Base-by-base conservation (phyloP, 2,329 filamentous ascomycete species). In the Nothophoma quercina region DNA sequence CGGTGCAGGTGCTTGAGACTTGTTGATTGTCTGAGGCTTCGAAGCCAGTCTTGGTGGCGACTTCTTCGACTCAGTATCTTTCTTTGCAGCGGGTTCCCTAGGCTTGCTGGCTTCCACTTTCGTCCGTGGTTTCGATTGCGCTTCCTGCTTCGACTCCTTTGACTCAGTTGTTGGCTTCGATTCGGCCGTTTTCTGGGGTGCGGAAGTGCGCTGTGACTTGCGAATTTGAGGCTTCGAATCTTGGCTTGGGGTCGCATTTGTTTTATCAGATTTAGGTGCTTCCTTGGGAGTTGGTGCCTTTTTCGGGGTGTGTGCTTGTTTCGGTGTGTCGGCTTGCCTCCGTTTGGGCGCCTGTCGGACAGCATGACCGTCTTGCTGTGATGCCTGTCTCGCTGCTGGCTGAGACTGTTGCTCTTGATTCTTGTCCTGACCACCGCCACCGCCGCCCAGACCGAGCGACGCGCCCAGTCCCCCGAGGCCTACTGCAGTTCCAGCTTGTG, bases 401-500 rank as follows among this genome's bases (percentile, higher is more conserved):
- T 57, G 47, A 34, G 38, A 23, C 30, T 45, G 25, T 23, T 63
- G 41, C 8, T 40, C 26, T 12, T 58, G 46, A 3, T 39, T 26
- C 30, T 58, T 42, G 7, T 53, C 58, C 44, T 58, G 55, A 30
- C 25, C 42, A 29, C 66, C 47, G 33, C 66, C 50, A 30, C 25
- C 42, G 29, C 66, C 47, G 33, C 66, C 50, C 36, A 52, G 50
- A 32, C 58, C 60, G 38, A 72, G 40, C 6, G 67, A 66, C 26
- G 65, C 67, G 10, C 68, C 68, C 15, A 70, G 15, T 2, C 67
- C 66, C 23, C 64, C 68, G 15, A 71, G 33, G 2, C 68, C 67
- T 4, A 65, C 16, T 7, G 60, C 59, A 48, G 55, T 54, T 7
- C 56, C 58, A 21, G 51, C 51, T 19, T 57, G 50, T 4, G 46